These are phyloP conservation scores for Aspergillus bombycis DNA, from an alignment of 2,329 filamentous ascomycete species.

Conservation along the genomic window DNA sequence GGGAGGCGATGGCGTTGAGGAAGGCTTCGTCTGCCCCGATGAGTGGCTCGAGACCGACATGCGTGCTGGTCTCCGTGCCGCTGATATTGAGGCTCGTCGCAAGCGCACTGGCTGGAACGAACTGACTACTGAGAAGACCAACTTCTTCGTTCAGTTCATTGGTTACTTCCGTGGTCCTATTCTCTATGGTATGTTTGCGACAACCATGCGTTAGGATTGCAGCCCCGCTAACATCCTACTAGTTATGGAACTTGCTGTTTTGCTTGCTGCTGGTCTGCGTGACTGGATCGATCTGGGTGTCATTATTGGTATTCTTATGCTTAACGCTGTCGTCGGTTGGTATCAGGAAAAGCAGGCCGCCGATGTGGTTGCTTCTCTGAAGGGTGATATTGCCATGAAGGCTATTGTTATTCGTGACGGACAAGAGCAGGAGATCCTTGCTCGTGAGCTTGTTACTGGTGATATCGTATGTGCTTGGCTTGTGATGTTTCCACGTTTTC, in stretches of 20 bases:
- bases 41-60: constrained; percentile 72
- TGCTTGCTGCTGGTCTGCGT: constrained; percentile 72
- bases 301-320: constrained; percentile 73
- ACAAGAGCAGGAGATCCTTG: constrained; percentile 68
- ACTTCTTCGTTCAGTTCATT: constrained; percentile 74
- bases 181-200: constrained; percentile 66
- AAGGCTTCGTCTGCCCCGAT: constrained; percentile 57
- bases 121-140: constrained; percentile 73
- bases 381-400: constrained; percentile 79
- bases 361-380: constrained; percentile 73
- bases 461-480: constrained; percentile 64
- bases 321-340: constrained; percentile 78
- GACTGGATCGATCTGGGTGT: constrained; percentile 80
- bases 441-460: constrained; percentile 72
- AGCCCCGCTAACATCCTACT: neutral
- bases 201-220: constrained; percentile 16
- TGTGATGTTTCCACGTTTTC: neutral
- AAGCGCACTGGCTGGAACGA: constrained; percentile 73
- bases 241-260: constrained; percentile 75
- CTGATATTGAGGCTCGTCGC: constrained; percentile 66
- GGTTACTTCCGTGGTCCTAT: constrained; percentile 76
- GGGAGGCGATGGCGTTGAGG: constrained; percentile 27
- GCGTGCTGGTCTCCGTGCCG: constrained; percentile 61
- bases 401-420: constrained; percentile 70
- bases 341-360: constrained; percentile 82